Base-by-base conservation (phyloP, 805 yeast species). In the Sugiyamaella floridensis region DNA sequence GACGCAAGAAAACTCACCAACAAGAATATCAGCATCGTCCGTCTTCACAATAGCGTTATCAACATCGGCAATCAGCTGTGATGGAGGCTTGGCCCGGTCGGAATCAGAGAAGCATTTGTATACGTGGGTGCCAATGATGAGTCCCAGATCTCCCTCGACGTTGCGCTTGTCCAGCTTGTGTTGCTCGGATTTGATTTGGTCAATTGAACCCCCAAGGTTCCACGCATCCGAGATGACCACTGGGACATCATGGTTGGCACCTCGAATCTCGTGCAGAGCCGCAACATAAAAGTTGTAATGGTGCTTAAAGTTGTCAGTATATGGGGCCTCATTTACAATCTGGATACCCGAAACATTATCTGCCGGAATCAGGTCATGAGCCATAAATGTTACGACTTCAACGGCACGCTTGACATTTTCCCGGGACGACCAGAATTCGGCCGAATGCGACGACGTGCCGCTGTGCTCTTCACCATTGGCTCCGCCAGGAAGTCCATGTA, bases 1-100 rank as follows among this genome's bases (percentile, higher is more conserved):
- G 1, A 88, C 96, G 69, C 96, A 88, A 0, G 96, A 86, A 67
- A 80, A 92, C 67, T 92, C 99, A 11, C 98, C 98, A 22, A 89
- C 82, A 63, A 88, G 73, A 51, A 85, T 74, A 63, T 89, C 97
- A 1, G 80, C 85, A 47, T 70, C 62, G 59, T 76, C 69, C 41
- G 67, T 53, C 54, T 76, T 56, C 12, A 50, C 43, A 18, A 60
- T 45, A 6, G 68, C 63, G 15, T 46, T 50, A 20, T 78, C 70
- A 51, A 89, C 73, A 54, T 82, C 88, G 2, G 69, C 48, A 16
- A 82, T 79, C 51, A 88, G 82, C 56, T 80, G 76, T 18, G 77
- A 78, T 0, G 93, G 90, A 8, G 76, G 61, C 64, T 86, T 86
- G 2, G 59, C 55, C 67, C 79, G 82, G 68, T 92, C 97, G 0